Conservation (phyloP, 768 basidiomycete genomes). For the Podaxis pistillaris region DNA sequence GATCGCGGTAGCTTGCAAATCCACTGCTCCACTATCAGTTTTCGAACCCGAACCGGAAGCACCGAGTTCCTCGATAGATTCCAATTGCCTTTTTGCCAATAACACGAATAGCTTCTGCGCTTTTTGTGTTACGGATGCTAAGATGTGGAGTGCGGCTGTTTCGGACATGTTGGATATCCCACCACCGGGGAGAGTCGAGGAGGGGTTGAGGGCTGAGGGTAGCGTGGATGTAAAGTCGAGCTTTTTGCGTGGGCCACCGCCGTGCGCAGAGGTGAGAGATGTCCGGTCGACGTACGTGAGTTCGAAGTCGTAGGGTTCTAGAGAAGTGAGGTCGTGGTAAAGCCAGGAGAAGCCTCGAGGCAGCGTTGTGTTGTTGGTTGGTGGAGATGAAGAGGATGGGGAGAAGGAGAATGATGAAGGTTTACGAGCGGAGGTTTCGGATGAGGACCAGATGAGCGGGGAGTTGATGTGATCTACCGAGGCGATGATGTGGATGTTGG, state of each 20-base stretch:
- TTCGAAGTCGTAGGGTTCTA: slow-evolving; percentile 79
- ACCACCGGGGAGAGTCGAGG: not conserved
- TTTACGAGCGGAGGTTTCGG: too few species aligned
- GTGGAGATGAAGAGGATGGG: too few species aligned
- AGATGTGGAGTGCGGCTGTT: slow-evolving; percentile 72
- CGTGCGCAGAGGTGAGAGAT: slow-evolving; percentile 51
- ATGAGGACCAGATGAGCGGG: too few species aligned
- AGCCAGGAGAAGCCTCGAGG: slow-evolving; percentile 68
- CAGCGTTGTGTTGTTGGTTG: slow-evolving; percentile 20
- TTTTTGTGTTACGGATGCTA: slow-evolving; percentile 84
- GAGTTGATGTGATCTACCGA: too few species aligned
- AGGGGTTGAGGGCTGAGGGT: slow-evolving; percentile 26
- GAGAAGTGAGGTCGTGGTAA: slow-evolving; percentile 91
- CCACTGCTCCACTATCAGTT: slow-evolving; percentile 25
- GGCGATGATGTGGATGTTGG: too few species aligned
- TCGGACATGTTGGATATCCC: slow-evolving; percentile 56
- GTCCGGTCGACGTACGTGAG: slow-evolving; percentile 62
- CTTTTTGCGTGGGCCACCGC: too few species aligned
- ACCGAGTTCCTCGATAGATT: slow-evolving; percentile 46
- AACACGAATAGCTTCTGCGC: slow-evolving; percentile 81
- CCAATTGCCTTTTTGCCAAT: slow-evolving; percentile 68
- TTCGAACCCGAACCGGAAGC: slow-evolving; percentile 19
- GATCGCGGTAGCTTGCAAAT: slow-evolving; percentile 54
- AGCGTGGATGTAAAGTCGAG: not conserved
- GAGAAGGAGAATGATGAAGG: too few species aligned